Percentiles rank a stretch among this genome's conserved stretches.
Conservation (phyloP, 306 rosid genomes). For the Cyamopsis tetragonoloba region DNA sequence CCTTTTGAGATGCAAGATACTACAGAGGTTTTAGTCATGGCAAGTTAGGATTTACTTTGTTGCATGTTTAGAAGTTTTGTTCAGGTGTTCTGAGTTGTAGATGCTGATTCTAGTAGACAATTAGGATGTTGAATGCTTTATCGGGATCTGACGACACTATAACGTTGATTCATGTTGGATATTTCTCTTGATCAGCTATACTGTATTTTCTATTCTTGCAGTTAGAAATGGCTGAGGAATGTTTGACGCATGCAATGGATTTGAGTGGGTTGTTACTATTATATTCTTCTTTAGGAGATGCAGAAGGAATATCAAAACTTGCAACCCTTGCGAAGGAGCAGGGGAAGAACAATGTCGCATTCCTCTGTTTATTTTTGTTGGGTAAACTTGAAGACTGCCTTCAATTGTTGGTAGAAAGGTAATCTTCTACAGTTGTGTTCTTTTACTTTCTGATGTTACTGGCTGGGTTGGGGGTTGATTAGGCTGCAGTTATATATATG, state of each 20-base stretch:
- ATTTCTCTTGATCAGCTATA: conserved; percentile 24
- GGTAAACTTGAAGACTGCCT: conserved; percentile 99
- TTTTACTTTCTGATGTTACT: conserved; percentile 10
- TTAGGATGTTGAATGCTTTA: conserved; percentile 15
- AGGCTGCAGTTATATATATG: conserved; percentile 18
- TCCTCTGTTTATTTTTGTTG: conserved; percentile 91
- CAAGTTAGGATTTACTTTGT: conserved; percentile 17
- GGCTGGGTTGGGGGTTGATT: conserved; percentile 11
- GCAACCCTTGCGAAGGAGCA: conserved; percentile 89
- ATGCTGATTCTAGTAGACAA: conserved; percentile 9
- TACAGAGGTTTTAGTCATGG: not conserved
- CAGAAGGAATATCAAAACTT: conserved; percentile 84
- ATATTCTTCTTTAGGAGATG: conserved; percentile 97
- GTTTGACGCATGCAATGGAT: conserved; percentile 82
- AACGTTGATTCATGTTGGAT: conserved; percentile 21
- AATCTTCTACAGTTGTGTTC: conserved; percentile 12
- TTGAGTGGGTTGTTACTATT: conserved; percentile 92
- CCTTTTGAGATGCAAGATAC: conserved; percentile 12
- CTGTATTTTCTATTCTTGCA: conserved; percentile 41
- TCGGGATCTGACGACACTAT: not conserved
- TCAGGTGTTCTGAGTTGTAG: conserved; percentile 3
- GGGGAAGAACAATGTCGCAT: conserved; percentile 97
- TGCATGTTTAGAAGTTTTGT: conserved; percentile 14
- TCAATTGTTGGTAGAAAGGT: conserved; percentile 93
- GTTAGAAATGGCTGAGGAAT: conserved; percentile 98